These are phyloP conservation scores for Vanrija sp. DNA, from an alignment of 1,284 basidiomycete genomes.

Conservation along the genomic window DNA sequence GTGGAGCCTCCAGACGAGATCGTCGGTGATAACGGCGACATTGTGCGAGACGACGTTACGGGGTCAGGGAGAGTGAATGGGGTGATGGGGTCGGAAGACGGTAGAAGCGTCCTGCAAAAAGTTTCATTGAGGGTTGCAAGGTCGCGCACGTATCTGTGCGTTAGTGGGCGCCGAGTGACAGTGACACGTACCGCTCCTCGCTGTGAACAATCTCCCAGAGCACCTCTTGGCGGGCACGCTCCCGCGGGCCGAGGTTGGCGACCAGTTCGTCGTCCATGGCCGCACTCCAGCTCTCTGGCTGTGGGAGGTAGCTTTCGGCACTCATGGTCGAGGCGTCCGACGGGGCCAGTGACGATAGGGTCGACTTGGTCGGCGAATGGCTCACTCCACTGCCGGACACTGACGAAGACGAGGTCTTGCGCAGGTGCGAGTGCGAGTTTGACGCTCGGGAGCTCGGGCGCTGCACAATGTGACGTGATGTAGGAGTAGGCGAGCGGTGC, in stretches of 20 bases:
- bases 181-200: conserved; percentile 70
- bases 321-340: conserved; percentile 6
- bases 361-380: conserved; percentile 9
- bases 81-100: conserved; percentile 58
- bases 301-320: conserved; percentile 42
- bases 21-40: conserved; percentile 17
- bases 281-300: conserved; percentile 88
- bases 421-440: not conserved
- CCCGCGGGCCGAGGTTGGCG: conserved; percentile 82
- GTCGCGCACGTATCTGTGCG: conserved; percentile 81
- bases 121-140: conserved; percentile 86
- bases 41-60: conserved; percentile 22
- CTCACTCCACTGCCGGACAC: not conserved
- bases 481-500: not conserved
- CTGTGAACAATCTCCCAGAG: conserved; percentile 96
- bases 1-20: conserved; percentile 3
- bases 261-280: conserved; percentile 93
- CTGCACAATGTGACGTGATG: not conserved
- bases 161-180: not conserved
- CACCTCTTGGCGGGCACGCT: conserved; percentile 93
- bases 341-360: conserved; percentile 4
- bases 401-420: not conserved
- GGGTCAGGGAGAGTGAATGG: conserved; percentile 52
- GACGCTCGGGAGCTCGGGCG: not conserved
- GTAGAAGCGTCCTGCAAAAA: conserved; percentile 84